These are phyloP conservation scores for Arabidopsis arenosa DNA, from an alignment of 345 rosid genomes.

Conservation along the genomic window DNA sequence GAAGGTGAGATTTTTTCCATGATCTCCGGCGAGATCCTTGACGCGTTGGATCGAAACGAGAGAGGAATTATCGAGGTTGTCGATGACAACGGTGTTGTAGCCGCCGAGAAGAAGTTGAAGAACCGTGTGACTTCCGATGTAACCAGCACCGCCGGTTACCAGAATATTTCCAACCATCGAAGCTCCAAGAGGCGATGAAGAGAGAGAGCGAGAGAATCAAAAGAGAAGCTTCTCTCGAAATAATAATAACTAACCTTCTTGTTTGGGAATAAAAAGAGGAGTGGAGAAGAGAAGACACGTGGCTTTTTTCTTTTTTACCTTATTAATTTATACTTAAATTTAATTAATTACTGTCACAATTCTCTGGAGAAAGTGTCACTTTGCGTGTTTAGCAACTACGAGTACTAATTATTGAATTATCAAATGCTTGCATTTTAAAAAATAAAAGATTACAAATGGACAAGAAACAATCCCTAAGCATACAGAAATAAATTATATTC, in stretches of 20 bases:
- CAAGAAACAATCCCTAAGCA: constrained; percentile 14
- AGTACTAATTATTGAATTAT: neutral
- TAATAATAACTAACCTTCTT: constrained; percentile 21
- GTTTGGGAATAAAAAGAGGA: constrained; percentile 19
- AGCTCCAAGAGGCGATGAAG: constrained; percentile 34
- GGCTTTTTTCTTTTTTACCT: constrained; percentile 20
- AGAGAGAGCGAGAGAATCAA: constrained; percentile 19
- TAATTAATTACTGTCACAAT: constrained; percentile 28
- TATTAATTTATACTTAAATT: neutral
- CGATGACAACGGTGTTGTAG: constrained; percentile 70
- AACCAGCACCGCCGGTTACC: constrained; percentile 98
- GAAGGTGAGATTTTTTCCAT: constrained; percentile 62
- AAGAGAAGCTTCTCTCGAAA: constrained; percentile 44
- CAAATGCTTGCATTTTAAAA: neutral
- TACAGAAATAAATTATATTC: neutral
- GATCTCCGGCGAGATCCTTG: constrained; percentile 66
- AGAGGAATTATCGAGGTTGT: constrained; percentile 86
- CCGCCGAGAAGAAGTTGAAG: constrained; percentile 84
- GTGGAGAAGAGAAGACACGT: constrained; percentile 30
- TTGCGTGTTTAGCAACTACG: constrained; percentile 37
- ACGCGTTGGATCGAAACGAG: constrained; percentile 67
- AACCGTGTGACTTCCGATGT: constrained; percentile 96
- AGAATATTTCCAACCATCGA: constrained; percentile 57
- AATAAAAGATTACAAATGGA: neutral
- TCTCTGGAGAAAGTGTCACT: constrained; percentile 18